Base-by-base conservation (phyloP, 169 alveolate species). In the Miamiensis avidus region DNA sequence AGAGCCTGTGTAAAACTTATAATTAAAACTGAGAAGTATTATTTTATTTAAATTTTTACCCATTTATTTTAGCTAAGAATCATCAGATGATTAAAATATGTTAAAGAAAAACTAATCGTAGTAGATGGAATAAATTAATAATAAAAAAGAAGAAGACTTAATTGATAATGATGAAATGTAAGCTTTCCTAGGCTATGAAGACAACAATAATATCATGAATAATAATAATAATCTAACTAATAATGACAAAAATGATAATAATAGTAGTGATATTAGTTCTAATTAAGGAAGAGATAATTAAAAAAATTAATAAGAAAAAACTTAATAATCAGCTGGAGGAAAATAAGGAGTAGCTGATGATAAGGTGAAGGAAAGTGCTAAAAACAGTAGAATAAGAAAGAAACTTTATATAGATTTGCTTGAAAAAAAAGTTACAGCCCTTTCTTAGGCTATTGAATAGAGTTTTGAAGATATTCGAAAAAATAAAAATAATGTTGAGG, bases 391-490 rank as follows among this genome's bases (percentile, higher is more conserved):
- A 30, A 31, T 77, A 65, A 78, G 89, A 49, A 85, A 85, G 86
- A 85, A 85, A 49, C 78, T 85, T 20, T 85, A 85, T 74, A 78
- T 85, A n/a, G 89, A 85, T 65, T 78, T 85, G 31, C 75, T 85
- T 0, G 89, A 85, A 49, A 85, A 79, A 33, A 85, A 75, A 33
- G 89, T 85, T 27, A 78, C 64, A 33, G 33, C 31, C 11, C 64
- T 79, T 49, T 49, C 34, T 26, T 49, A 34, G 4, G 75, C 34
- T 49, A 79, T 79, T 34, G 84, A 79, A 34, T 69, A 79, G 29
- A 72, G 34, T 0, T 79, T 34, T 64, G 74, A 29, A 11, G 31
- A 79, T 79, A 79, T 79, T 28, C 64, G 30, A 49, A 49, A 65
- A 31, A 79, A 72, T 29, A n/a, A 49, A 79, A 29, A 65, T 49